Evolutionary conservation across 108 stramenopile species (phyloP), one percentile per base, ranked within the genome.

Genomic region (Mediolabrus comicus): DNA sequence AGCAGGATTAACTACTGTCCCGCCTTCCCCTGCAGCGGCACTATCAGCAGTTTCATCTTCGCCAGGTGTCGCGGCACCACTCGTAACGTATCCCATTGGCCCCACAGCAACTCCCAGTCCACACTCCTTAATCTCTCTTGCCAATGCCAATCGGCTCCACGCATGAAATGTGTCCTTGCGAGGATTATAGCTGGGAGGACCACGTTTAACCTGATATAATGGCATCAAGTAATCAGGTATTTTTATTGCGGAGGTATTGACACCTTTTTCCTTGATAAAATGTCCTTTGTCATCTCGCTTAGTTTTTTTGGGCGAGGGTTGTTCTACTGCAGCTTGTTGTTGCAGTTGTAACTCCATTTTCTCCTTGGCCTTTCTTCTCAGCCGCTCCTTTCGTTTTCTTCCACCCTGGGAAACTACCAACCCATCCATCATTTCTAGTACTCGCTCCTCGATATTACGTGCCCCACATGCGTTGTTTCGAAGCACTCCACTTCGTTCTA

Each of bases 81-180:
- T 24, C 26, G 67, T 19, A 24, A 64, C 81, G 55, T 79, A 79
- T 22, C 81, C 81, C 64, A 67, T 56, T 12, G 56, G 51, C 14
- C 67, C 81, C 17, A 95, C 85, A 11, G 89, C 85, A 9, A 82
- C 85, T 9, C 86, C 93, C 10, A 85, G 68, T 16, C 92, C 92
- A 19, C 61, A 67, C 70, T 88, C 90, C 25, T 86, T 86, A 53
- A 87, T 82, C 53, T 88, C 81, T 60, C 83, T 62, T 14, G 83
- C 90, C 74, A 95, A 67, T 13, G 82, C 59, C 53, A 92, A 36
- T 17, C 91, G 59, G 19, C 87, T 75, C 55, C 83, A 65, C 16
- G 76, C 68, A 65, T 87, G 90, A 74, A 89, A 87, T 11, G 58
- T 56, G n/a, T 69, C 71, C 10, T 27, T 16, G 22, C 78, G 41